phyloP scores from a whole-genome alignment of 2,329 filamentous ascomycete species.

The Onygenales sp. region DNA sequence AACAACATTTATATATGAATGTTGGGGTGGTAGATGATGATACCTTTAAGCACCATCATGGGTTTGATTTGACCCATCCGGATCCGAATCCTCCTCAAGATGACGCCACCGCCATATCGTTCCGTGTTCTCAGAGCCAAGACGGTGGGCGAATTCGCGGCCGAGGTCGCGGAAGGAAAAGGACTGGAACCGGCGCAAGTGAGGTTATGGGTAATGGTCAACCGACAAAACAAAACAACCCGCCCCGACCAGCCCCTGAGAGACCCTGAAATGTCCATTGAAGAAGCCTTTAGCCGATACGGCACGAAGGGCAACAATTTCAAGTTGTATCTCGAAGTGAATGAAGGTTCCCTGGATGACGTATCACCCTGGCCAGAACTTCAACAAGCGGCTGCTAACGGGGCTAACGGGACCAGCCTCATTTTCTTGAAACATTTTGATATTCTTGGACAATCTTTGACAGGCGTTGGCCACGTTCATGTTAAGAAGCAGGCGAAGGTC shows the following conservation, averaged over 20 bases:
- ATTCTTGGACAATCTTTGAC: constrained; percentile 1
- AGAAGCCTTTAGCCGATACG: constrained; percentile 61
- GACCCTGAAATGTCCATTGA: constrained; percentile 69
- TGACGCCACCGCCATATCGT: constrained; percentile 58
- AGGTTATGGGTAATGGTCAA: constrained; percentile 98
- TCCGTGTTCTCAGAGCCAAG: constrained; percentile 65
- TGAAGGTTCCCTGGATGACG: constrained; percentile 59
- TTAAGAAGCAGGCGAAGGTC: constrained; percentile 67
- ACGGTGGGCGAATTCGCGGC: constrained; percentile 66
- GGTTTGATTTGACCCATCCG: constrained; percentile 70
- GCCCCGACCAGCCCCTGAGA: constrained; percentile 78
- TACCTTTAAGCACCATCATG: constrained; percentile 70
- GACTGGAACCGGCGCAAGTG: constrained; percentile 57
- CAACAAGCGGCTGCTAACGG: constrained; percentile 42
- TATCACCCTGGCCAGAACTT: constrained; percentile 55
- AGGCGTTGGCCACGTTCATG: constrained; percentile 1
- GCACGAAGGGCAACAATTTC: constrained; percentile 56
- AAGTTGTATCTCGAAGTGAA: constrained; percentile 80
- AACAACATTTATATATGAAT: constrained; percentile 85
- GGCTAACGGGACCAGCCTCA: constrained; percentile 46
- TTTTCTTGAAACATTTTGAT: constrained; percentile 5
- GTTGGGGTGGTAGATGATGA: constrained; percentile 73
- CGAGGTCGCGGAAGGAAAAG: constrained; percentile 61
- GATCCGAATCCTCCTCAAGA: constrained; percentile 44
- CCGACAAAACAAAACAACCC: constrained; percentile 90